Conservation (phyloP, 2,329 filamentous ascomycete species). For the Cytospora mali region DNA sequence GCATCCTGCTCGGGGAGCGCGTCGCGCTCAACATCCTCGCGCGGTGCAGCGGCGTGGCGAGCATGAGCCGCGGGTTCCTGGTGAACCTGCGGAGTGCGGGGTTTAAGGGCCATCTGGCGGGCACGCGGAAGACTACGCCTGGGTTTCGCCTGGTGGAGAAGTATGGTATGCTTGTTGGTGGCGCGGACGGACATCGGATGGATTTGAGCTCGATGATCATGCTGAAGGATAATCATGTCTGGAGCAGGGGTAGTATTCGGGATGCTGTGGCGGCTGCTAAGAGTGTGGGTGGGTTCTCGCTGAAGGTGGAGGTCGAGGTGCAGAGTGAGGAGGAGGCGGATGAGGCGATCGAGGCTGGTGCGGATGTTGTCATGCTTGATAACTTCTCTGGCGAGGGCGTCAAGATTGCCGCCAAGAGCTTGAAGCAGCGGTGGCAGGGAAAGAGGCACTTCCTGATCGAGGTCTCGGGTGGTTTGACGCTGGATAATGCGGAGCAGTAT, state of each 20-base stretch:
- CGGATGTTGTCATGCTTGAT: constrained; percentile 96
- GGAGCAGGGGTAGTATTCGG: constrained; percentile 84
- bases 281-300: constrained; percentile 80
- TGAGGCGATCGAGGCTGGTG: constrained; percentile 86
- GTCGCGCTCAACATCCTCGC: constrained; percentile 91
- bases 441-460: constrained; percentile 79
- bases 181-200: constrained; percentile 88
- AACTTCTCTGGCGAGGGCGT: constrained; percentile 87
- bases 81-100: constrained; percentile 63
- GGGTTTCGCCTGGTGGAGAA: constrained; percentile 96
- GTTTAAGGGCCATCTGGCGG: constrained; percentile 83
- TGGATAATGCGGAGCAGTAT: constrained; percentile 81
- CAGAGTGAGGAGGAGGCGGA: constrained; percentile 86
- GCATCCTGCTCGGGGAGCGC: constrained; percentile 84
- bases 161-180: constrained; percentile 94
- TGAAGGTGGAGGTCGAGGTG: constrained; percentile 97
- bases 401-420: constrained; percentile 68
- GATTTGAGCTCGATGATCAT: constrained; percentile 95
- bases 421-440: constrained; percentile 81
- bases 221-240: constrained; percentile 99
- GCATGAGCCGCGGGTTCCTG: constrained; percentile 61
- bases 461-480: constrained; percentile 86
- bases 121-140: constrained; percentile 95
- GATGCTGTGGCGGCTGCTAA: constrained; percentile 84
- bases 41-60: constrained; percentile 88